Conservation (phyloP, 2,329 filamentous ascomycete genomes). For the Dendrostoma leiphaemia region DNA sequence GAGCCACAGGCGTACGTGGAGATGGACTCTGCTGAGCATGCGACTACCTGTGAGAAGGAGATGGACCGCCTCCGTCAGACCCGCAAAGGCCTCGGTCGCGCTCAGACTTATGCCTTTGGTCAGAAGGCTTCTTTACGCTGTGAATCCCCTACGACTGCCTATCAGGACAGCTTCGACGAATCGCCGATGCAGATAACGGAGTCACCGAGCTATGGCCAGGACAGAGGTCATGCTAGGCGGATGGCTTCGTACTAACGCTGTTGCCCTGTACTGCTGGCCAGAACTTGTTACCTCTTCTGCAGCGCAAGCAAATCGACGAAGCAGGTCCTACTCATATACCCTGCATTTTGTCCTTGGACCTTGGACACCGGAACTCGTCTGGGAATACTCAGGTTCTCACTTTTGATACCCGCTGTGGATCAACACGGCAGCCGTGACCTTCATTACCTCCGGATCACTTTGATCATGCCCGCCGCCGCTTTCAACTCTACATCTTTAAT, state of each 20-base stretch:
- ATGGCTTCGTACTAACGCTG: conserved; percentile 55
- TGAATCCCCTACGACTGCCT: conserved; percentile 58
- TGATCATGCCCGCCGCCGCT: conserved; percentile 9
- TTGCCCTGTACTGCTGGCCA: neutral
- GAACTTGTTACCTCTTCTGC: neutral
- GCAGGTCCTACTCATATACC: neutral
- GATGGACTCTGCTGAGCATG: conserved; percentile 91
- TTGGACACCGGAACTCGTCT: neutral
- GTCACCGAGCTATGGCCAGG: conserved; percentile 42
- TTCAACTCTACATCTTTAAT: conserved; percentile 17
- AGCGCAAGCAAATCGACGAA: neutral
- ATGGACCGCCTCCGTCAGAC: conserved; percentile 87
- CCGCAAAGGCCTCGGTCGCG: conserved; percentile 78
- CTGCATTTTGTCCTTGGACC: neutral
- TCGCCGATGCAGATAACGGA: conserved; percentile 43
- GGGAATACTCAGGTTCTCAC: neutral
- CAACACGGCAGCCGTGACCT: conserved; percentile 7
- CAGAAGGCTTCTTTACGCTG: conserved; percentile 59
- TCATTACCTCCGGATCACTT: neutral
- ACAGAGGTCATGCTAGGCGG: conserved; percentile 55
- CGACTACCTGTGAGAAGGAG: conserved; percentile 88
- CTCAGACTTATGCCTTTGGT: conserved; percentile 94
- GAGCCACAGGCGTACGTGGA: conserved; percentile 95
- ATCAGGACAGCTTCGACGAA: conserved; percentile 39
- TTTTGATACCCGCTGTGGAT: neutral